phyloP scores from a whole-genome alignment of 306 rosid species.

The Argentina anserina region DNA sequence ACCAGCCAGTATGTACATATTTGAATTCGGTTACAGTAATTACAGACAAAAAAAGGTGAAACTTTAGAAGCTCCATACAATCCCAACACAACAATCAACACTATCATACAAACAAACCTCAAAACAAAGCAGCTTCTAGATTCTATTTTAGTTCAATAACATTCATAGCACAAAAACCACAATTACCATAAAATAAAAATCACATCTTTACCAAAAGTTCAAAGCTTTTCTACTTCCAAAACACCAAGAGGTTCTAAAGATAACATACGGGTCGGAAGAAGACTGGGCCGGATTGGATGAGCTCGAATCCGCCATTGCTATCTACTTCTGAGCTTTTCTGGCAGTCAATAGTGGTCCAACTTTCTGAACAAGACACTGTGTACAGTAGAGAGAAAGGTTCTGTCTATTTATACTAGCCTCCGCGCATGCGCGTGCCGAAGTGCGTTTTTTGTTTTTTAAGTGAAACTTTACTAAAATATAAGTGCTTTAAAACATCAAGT shows the following conservation, averaged over 20 bases:
- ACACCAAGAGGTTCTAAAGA: neutral
- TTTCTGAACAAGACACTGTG: neutral
- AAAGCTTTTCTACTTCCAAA: neutral
- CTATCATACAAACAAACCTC: neutral
- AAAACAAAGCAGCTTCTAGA: neutral
- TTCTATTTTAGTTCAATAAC: neutral
- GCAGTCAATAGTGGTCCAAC: neutral
- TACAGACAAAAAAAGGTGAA: neutral
- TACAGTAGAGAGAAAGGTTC: neutral
- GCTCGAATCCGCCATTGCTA: conserved; percentile 24
- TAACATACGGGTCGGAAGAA: conserved; percentile 28
- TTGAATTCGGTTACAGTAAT: neutral
- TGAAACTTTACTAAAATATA: too few species aligned
- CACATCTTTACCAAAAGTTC: neutral
- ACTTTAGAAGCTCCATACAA: neutral
- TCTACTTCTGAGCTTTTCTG: neutral
- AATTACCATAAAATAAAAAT: neutral
- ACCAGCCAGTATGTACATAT: too few species aligned
- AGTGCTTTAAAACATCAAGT: too few species aligned
- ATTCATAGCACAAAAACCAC: neutral
- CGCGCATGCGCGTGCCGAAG: too few species aligned
- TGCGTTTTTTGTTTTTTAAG: too few species aligned
- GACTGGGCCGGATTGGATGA: conserved; percentile 10
- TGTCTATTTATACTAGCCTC: neutral
- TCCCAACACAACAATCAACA: neutral